Evolutionary conservation across 805 yeast genomes (phyloP).

Genomic region (Clavispora fructus): DNA sequence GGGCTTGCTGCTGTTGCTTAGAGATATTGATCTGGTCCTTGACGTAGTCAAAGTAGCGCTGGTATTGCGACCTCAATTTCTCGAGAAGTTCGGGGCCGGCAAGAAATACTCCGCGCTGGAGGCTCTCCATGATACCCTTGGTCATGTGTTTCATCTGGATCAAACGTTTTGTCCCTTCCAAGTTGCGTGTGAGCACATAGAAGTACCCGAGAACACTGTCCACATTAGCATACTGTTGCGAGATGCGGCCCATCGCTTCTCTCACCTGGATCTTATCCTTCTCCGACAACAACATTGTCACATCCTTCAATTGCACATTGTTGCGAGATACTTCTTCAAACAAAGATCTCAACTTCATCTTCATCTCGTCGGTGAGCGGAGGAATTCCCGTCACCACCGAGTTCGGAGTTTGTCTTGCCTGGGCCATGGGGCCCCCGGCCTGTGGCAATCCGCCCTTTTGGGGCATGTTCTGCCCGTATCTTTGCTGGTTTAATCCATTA

Average conservation of each 20-base stretch:
- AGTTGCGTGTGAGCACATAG: constrained; percentile 67
- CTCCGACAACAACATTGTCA: constrained; percentile 54
- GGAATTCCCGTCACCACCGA: constrained; percentile 20
- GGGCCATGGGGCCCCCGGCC: not conserved
- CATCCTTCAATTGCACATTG: constrained; percentile 61
- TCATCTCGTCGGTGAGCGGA: constrained; percentile 53
- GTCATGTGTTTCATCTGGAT: constrained; percentile 77
- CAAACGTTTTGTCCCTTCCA: constrained; percentile 69
- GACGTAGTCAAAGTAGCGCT: constrained; percentile 69
- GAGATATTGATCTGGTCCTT: constrained; percentile 50
- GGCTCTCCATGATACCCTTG: constrained; percentile 65
- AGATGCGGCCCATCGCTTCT: constrained; percentile 46
- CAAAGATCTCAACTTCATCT: constrained; percentile 54
- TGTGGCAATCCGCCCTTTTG: constrained; percentile 9
- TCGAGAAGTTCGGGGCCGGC: constrained; percentile 71
- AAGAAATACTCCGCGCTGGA: constrained; percentile 58
- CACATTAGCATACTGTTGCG: constrained; percentile 61
- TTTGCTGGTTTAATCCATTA: constrained; percentile 1
- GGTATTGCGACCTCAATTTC: constrained; percentile 66
- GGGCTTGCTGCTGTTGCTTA: constrained; percentile 24
- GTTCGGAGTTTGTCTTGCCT: constrained; percentile 4
- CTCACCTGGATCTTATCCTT: constrained; percentile 61
- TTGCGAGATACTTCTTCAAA: constrained; percentile 65
- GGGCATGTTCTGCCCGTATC: constrained; percentile 3
- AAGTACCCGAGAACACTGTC: constrained; percentile 78